These are phyloP conservation scores for Yamadazyma diospyri DNA, from an alignment of 1,139 yeast species.

Conservation along the genomic window DNA sequence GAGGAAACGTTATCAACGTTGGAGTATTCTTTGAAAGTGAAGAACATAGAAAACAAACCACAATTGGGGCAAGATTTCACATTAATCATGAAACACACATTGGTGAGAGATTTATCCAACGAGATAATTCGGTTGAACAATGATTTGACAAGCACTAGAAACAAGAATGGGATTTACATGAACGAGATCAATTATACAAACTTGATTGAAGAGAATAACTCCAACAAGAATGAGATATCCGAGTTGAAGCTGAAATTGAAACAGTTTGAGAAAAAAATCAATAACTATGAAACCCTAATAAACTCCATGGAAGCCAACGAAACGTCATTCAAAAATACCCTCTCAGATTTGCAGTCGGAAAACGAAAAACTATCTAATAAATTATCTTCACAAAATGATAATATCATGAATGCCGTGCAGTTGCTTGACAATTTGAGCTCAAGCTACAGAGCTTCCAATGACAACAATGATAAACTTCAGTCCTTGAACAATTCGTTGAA, in stretches of 20 bases:
- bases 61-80: constrained; percentile 53
- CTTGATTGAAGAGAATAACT: constrained; percentile 25
- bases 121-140: constrained; percentile 54
- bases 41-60: constrained; percentile 71
- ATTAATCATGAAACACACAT: constrained; percentile 53
- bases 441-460: constrained; percentile 3
- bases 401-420: constrained; percentile 6
- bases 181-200: constrained; percentile 55
- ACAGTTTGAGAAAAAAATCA: constrained; percentile 6
- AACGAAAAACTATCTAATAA: constrained; percentile 1
- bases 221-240: constrained; percentile 14
- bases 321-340: constrained; percentile 2
- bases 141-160: constrained; percentile 60
- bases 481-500: constrained; percentile 7
- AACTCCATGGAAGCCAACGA: constrained; percentile 7
- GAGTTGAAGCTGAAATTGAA: constrained; percentile 14
- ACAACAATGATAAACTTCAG: constrained; percentile 2
- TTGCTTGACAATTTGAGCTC: constrained; percentile 1
- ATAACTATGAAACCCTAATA: constrained; percentile 8
- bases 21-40: constrained; percentile 82
- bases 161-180: constrained; percentile 61
- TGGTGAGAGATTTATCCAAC: constrained; percentile 53
- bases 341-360: constrained; percentile 3
- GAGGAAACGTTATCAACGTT: constrained; percentile 82
- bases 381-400: constrained; percentile 4